phyloP scores from a whole-genome alignment of 2,329 filamentous ascomycete genomes.

The Colletotrichum simmondsii region DNA sequence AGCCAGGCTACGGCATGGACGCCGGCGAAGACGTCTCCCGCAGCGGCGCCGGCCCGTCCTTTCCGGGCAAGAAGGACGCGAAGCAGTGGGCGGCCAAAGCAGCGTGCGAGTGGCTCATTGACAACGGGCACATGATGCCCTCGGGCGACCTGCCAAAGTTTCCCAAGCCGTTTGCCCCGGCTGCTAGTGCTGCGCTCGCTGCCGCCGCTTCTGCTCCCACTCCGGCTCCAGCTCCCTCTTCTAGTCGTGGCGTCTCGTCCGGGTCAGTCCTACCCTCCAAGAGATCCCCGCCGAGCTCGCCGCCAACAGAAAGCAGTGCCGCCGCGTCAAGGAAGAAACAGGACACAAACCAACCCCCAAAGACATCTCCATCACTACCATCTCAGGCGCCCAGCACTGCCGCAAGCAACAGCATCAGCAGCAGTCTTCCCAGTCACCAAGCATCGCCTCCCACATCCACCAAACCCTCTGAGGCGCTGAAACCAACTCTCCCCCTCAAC shows the following conservation, averaged over 20 bases:
- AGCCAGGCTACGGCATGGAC: slow-evolving; percentile 40
- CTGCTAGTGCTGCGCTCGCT: not conserved
- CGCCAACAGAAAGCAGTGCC: not conserved
- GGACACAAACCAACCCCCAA: not conserved
- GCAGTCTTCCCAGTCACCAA: not conserved
- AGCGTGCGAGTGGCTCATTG: slow-evolving; percentile 54
- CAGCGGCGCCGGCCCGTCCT: slow-evolving; percentile 10
- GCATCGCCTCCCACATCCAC: not conserved
- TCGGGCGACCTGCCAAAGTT: slow-evolving; percentile 37
- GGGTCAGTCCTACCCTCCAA: not conserved
- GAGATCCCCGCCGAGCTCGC: not conserved
- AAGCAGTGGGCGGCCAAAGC: slow-evolving; percentile 64
- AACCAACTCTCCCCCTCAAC: not conserved
- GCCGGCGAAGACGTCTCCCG: slow-evolving; percentile 25
- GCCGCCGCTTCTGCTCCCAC: not conserved
- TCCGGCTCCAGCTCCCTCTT: not conserved
- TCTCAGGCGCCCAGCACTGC: not conserved
- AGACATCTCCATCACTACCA: not conserved
- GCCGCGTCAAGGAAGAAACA: not conserved
- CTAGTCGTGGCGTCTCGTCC: not conserved
- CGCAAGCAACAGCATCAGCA: not conserved
- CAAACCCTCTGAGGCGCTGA: slow-evolving; percentile 31
- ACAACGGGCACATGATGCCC: slow-evolving; percentile 41
- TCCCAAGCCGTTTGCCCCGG: slow-evolving; percentile 23
- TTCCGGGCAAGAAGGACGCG: slow-evolving; percentile 49